Conservation (phyloP, 106 monocot species). For the Dioscorea zingiberensis region DNA sequence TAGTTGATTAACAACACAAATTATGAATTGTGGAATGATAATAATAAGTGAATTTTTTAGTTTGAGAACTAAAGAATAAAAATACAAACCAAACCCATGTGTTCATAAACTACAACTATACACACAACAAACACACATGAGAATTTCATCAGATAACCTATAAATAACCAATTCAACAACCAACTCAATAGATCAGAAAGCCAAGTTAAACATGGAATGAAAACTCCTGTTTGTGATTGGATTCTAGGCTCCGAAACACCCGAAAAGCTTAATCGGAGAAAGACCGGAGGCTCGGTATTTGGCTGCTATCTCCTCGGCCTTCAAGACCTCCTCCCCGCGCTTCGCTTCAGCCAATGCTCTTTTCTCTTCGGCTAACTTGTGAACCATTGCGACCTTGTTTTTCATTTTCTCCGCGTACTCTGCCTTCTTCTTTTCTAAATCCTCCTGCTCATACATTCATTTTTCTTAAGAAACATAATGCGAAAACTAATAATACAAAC, state of each 20-base stretch:
- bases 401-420: slow-evolving; percentile 74
- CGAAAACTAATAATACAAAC: too few species aligned
- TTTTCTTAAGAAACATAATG: too few species aligned
- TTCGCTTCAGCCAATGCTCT: slow-evolving; percentile 56
- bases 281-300: slow-evolving; percentile 53
- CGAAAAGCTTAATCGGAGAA: slow-evolving; percentile 52
- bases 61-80: neutral
- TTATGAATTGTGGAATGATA: too few species aligned
- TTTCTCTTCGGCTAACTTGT: slow-evolving; percentile 82
- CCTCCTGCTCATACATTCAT: slow-evolving; percentile 40
- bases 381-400: slow-evolving; percentile 59
- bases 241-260: slow-evolving; percentile 44
- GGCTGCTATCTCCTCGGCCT: slow-evolving; percentile 63
- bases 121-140: neutral
- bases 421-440: slow-evolving; percentile 75
- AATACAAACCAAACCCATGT: neutral
- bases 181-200: neutral
- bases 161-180: neutral
- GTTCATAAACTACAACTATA: neutral
- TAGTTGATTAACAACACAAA: too few species aligned
- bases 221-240: neutral
- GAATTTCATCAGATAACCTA: neutral
- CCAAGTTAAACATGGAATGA: too few species aligned
- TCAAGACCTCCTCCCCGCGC: slow-evolving; percentile 51
- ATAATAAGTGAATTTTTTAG: too few species aligned